Conservation (phyloP, 345 rosid species). For the Raphanus sativus region DNA sequence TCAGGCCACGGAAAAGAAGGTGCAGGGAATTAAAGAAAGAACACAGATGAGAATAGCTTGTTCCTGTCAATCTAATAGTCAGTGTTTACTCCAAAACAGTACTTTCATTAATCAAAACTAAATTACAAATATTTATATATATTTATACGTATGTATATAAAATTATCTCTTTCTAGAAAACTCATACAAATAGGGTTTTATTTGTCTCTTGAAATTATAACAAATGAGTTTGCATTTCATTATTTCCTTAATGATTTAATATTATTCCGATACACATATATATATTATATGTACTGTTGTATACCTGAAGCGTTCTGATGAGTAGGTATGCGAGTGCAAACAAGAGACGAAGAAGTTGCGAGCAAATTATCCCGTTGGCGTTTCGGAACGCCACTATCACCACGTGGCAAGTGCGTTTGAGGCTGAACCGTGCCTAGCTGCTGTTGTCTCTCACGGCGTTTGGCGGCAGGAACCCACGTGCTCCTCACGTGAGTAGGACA, state of each 20-base stretch:
- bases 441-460: slow-evolving; percentile 73
- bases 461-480: slow-evolving; percentile 91
- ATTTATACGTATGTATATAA: not conserved
- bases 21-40: slow-evolving; percentile 29
- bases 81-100: slow-evolving; percentile 37
- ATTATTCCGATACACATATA: not conserved
- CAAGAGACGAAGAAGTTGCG: slow-evolving; percentile 40
- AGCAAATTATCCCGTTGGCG: slow-evolving; percentile 52
- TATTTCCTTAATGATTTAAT: not conserved
- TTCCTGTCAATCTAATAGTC: slow-evolving; percentile 37
- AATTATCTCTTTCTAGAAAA: not conserved
- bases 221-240: slow-evolving; percentile 14
- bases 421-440: slow-evolving; percentile 44
- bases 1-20: slow-evolving; percentile 15
- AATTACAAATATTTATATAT: not conserved
- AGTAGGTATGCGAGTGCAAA: slow-evolving; percentile 52
- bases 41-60: slow-evolving; percentile 29
- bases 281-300: not conserved
- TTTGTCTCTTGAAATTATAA: not conserved
- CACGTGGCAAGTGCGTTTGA: slow-evolving; percentile 28
- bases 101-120: slow-evolving; percentile 8
- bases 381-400: slow-evolving; percentile 40
- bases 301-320: slow-evolving; percentile 53
- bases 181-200: slow-evolving; percentile 10
- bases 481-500: slow-evolving; percentile 81